Evolutionary conservation across 305 asterid genomes (phyloP), one percentile per base, ranked within the genome.

Genomic region (Fraxinus paxiana): DNA sequence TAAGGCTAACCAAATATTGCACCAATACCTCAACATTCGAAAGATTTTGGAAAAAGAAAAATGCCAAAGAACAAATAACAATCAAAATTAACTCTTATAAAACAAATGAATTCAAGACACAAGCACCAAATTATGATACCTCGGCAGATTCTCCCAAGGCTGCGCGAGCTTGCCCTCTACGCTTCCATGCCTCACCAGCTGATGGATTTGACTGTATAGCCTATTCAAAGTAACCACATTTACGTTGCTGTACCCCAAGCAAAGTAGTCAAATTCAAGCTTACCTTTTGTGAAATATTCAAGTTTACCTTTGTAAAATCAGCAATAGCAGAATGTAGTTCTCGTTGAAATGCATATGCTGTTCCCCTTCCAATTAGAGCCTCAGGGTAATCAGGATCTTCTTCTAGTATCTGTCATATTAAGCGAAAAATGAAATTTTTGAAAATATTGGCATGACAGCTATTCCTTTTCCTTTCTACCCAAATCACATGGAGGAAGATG

Each of bases 161-260:
- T 73, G 99, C 99, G 83, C 91, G 94, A 76, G 98, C 99, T 88
- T 96, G 99, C 78, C 99, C 99, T 90, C 99, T 87, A 82, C 99
- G 98, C 85, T 96, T 96, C 98, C 98, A 96, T 77, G 99, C 99
- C 88, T 96, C 98, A 18, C 97, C 98, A 22, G 99, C 99, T 74
- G 91, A 89, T 83, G 98, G 98, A 84, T 94, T 94, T 84, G 94
- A 88, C 83, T 89, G 88, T 88, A 96, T 94, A 41, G 99, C 99
- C 99, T 96, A 83, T 78, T 69, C 35, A 77, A 86, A 63, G 83
- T 43, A 83, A 51, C 79, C 85, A 83, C 75, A 80, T 81, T 61
- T 34, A 86, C 79, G 78, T 75, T 75, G 33, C 72, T 75, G 72
- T 56, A 81, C 37, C 69, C 26, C 63, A 37, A 37, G 74, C 51